Evolutionary conservation across 352 stramenopile species (phyloP).

Genomic region (Thraustochytrium sp.): DNA sequence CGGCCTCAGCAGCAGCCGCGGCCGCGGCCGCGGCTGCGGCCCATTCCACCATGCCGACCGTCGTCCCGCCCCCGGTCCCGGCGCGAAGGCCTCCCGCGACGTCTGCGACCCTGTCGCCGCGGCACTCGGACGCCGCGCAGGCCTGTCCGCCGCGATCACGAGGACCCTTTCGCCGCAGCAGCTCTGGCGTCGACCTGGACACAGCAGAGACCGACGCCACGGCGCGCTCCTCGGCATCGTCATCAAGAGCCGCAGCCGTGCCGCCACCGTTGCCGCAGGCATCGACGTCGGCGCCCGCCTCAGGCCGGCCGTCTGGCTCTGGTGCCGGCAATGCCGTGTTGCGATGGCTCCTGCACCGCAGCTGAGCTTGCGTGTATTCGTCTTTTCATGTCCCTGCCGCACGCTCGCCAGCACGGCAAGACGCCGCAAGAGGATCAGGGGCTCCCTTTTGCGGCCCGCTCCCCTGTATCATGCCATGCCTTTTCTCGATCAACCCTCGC

Average conservation of each 20-base stretch:
- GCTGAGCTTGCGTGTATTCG: no score
- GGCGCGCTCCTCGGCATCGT: no score
- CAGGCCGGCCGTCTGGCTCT: no score
- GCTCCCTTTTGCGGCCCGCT: not conserved
- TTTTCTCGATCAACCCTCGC: not conserved
- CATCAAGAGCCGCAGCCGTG: no score
- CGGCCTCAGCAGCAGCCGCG: not conserved
- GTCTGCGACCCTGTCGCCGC: not conserved
- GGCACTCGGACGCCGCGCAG: not conserved
- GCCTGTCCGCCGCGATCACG: not conserved
- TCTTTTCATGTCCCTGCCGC: not conserved
- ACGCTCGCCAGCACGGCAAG: no score
- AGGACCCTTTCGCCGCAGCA: not conserved
- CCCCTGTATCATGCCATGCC: not conserved
- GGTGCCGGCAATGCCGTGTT: not conserved
- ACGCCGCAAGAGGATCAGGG: no score
- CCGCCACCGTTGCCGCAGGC: no score
- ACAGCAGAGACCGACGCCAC: no score
- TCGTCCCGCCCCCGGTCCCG: not conserved
- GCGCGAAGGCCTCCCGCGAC: not conserved
- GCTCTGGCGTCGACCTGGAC: no score
- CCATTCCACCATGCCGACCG: not conserved
- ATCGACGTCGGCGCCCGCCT: no score
- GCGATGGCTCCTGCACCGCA: not conserved
- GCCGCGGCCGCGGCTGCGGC: not conserved